These are phyloP conservation scores for Ogataea siamensis DNA, from an alignment of 805 yeast species.

Conservation along the genomic window DNA sequence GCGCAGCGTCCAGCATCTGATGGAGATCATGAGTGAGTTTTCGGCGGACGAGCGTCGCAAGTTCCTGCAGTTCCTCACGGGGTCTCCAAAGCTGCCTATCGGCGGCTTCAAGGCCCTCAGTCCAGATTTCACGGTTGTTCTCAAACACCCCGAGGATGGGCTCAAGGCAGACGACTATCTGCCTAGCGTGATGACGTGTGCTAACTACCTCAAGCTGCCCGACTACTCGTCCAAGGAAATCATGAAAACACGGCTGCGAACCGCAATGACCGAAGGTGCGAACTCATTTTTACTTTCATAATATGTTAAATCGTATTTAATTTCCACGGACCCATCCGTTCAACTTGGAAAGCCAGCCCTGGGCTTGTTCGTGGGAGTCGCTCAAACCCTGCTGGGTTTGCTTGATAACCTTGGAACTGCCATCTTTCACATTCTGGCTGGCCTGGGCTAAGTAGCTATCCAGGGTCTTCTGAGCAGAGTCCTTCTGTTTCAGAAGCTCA, in stretches of 20 bases:
- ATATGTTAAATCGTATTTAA: slow-evolving; percentile 9
- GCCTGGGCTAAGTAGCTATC: slow-evolving; percentile 15
- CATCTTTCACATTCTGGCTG: slow-evolving; percentile 11
- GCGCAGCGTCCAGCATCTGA: slow-evolving; percentile 53
- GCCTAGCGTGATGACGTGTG: slow-evolving; percentile 99
- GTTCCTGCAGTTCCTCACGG: slow-evolving; percentile 86
- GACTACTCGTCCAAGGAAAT: slow-evolving; percentile 64
- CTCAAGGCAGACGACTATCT: slow-evolving; percentile 70
- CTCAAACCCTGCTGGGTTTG: slow-evolving; percentile 19
- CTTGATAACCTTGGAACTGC: slow-evolving; percentile 16
- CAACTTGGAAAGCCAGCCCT: slow-evolving; percentile 21
- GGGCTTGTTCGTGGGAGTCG: slow-evolving; percentile 23
- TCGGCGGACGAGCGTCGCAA: slow-evolving; percentile 54
- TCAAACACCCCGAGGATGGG: slow-evolving; percentile 75
- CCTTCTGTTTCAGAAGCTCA: slow-evolving; percentile 19
- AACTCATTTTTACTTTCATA: slow-evolving; percentile 81
- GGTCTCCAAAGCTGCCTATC: slow-evolving; percentile 87
- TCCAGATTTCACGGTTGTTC: slow-evolving; percentile 85
- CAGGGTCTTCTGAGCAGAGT: slow-evolving; percentile 26
- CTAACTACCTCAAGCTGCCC: slow-evolving; percentile 88
- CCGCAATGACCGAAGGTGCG: slow-evolving; percentile 85
- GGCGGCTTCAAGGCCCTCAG: slow-evolving; percentile 85
- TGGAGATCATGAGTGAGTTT: slow-evolving; percentile 62
- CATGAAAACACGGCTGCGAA: slow-evolving; percentile 55
- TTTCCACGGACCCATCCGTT: slow-evolving; percentile 25